Base-by-base conservation (phyloP, 495 filamentous ascomycete species). In the Zalerion maritima region DNA sequence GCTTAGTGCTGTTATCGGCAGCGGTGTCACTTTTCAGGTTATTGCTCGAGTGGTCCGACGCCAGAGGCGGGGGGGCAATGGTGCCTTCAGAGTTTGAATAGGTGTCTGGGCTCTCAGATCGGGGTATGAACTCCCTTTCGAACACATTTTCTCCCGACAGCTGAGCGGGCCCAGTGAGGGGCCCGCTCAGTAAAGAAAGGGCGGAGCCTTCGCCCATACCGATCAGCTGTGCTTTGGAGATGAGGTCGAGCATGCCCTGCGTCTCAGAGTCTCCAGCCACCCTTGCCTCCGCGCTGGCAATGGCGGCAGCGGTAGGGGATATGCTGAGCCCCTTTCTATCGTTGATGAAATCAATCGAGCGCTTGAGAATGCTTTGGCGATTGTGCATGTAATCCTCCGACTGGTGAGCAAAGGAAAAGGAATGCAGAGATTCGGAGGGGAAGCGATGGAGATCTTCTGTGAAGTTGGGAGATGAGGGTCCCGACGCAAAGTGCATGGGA, bases 381-480 rank as follows among this genome's bases (percentile, higher is more conserved):
- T 62, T 94, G 44, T 92, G 80, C 16, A 96, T 67, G 24, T 78
- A 62, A 42, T 94, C 86, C 45, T 93, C 87, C 4, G 86, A 85
- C 52, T 93, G 87, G 34, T 94, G 82, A 3, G 91, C 83, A 50
- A 99, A 99, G 18, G 91, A 96, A 57, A 99, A 99, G 0, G 91
- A 96, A 49, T 99, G 89, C 34, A 99, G 55, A 1, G 89, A 99
- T 52, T 99, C 89, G 42, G 81, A 80, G 2, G 91, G 87, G 46
- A 96, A 99, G 24, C 85, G 72, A 25, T 73, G 71, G 18, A 99
- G 70, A 43, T 96, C 89, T 64, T 96, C 89, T 42, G 76, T 60
- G 36, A 85, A 78, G 25, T 69, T 70, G 21, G 81, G 78, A 24
- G 76, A 86, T 32, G 67, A 47, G 10, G 77, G 69, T 17, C 69